These are phyloP conservation scores for Asterella californica DNA, from an alignment of 225 moss, liverwort and hornwort genomes.

Conservation along the genomic window DNA sequence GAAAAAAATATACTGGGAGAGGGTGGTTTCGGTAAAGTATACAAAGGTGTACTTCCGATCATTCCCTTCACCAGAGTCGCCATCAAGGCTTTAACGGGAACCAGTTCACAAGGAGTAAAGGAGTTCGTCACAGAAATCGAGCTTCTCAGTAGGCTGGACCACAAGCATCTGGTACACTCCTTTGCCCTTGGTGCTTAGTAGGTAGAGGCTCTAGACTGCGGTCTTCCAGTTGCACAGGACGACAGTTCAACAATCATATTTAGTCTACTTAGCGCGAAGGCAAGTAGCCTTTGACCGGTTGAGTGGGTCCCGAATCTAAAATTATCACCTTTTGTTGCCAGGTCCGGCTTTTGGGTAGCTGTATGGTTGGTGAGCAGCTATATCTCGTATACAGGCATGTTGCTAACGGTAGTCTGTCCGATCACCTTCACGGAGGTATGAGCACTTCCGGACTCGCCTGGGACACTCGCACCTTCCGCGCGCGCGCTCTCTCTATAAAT, in stretches of 20 bases:
- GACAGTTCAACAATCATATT: not conserved
- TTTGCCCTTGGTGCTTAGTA: not conserved
- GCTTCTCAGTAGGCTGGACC: slow-evolving; percentile 51
- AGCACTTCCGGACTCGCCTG: not conserved
- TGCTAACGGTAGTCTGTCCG: slow-evolving; percentile 48
- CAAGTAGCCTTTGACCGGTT: not conserved
- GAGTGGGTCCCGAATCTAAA: not conserved
- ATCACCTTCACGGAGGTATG: slow-evolving; percentile 52
- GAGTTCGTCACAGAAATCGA: slow-evolving; percentile 56
- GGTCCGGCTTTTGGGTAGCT: slow-evolving; percentile 55
- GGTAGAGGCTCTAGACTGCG: not conserved
- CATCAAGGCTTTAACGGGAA: slow-evolving; percentile 47
- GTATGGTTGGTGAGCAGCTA: slow-evolving; percentile 45
- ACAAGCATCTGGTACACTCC: slow-evolving; percentile 47
- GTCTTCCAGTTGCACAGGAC: not conserved
- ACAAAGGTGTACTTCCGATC: slow-evolving; percentile 38
- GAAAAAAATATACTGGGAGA: slow-evolving; percentile 47
- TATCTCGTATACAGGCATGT: slow-evolving; percentile 54
- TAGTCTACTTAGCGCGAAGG: not conserved
- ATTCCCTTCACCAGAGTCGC: slow-evolving; percentile 50
- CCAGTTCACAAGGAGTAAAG: slow-evolving; percentile 46
- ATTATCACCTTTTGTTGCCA: slow-evolving; percentile 2
- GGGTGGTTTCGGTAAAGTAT: slow-evolving; percentile 54
- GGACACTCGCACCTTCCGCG: no score
- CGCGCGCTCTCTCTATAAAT: no score